Conservation (phyloP, 1,284 basidiomycete species). For the Xanthoconium separans region DNA sequence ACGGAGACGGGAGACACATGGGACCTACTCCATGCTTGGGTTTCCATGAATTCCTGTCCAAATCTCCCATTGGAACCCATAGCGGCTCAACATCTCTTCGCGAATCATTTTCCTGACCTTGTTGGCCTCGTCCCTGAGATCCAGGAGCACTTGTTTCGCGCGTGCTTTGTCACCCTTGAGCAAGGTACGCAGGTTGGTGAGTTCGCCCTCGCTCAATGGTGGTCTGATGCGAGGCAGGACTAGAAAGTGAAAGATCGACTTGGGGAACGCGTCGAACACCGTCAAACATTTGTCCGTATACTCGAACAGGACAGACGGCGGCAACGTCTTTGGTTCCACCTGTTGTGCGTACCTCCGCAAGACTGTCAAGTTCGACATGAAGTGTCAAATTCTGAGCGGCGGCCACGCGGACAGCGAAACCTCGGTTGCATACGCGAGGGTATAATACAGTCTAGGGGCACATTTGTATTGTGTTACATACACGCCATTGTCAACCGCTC, state of each 20-base stretch:
- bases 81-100: conserved; percentile 77
- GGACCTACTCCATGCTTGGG: conserved; percentile 70
- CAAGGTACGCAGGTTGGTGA: conserved; percentile 62
- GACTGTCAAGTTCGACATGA: conserved; percentile 49
- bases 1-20: neutral
- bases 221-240: conserved; percentile 62
- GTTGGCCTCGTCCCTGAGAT: conserved; percentile 57
- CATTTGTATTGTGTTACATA: conserved; percentile 1
- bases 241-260: conserved; percentile 83
- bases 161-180: conserved; percentile 51
- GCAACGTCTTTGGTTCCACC: conserved; percentile 50
- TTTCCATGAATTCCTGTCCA: conserved; percentile 86
- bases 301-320: conserved; percentile 62
- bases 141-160: conserved; percentile 55
- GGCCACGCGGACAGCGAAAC: neutral
- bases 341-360: conserved; percentile 63
- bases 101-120: conserved; percentile 61
- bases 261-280: conserved; percentile 85
- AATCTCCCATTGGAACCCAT: conserved; percentile 81
- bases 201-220: conserved; percentile 37
- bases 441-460: conserved; percentile 23
- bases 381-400: neutral
- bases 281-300: conserved; percentile 63
- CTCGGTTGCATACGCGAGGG: conserved; percentile 2
- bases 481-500: neutral